Evolutionary conservation across 2,329 filamentous ascomycete genomes (phyloP), one percentile per base, ranked within the genome.

Genomic region (Fusarium annulatum): DNA sequence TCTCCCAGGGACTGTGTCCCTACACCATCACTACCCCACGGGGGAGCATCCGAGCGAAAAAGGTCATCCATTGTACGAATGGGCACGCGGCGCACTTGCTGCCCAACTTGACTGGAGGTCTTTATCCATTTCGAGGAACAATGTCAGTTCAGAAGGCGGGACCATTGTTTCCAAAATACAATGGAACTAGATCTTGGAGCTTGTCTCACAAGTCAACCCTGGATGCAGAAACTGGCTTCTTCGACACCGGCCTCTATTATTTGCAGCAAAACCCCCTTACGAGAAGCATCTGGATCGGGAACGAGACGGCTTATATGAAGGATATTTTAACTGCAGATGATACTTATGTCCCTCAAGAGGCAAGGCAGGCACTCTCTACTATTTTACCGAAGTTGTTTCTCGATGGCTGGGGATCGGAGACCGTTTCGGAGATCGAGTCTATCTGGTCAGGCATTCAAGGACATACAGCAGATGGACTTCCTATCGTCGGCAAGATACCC

Each of bases 31-130:
- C 77, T 4, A 90, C 89, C 0, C 67, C 76, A 0, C 80, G 86
- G 7, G 88, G 88, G 0, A 70, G 46, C 0, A 82, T 90, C 18
- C 76, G 74, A 2, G 83, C 87, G 19, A 81, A 80, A 5, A 84
- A 88, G 56, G 80, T 91, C 10, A 82, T 91, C 4, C 87, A 91
- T 69, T 87, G 87, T 41, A 90, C 88, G 1, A 90, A 91, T 68
- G 87, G 81, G 4, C 86, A 86, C 71, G 82, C 86, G 0, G 79
- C 84, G 0, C 85, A 89, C 56, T 82, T 90, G 5, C 77, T 90
- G 4, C 87, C 88, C 0, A 82, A 80, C 0, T 78, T 89, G 6
- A 78, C 81, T 3, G 83, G 83, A 5, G 82, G 83, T 21, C 76
- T 87, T 15, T 84, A 84, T 12, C 82, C 85, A 0, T 67, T 84